These are phyloP conservation scores for Blastobotrys proliferans DNA, from an alignment of 1,139 yeast species.

Conservation along the genomic window DNA sequence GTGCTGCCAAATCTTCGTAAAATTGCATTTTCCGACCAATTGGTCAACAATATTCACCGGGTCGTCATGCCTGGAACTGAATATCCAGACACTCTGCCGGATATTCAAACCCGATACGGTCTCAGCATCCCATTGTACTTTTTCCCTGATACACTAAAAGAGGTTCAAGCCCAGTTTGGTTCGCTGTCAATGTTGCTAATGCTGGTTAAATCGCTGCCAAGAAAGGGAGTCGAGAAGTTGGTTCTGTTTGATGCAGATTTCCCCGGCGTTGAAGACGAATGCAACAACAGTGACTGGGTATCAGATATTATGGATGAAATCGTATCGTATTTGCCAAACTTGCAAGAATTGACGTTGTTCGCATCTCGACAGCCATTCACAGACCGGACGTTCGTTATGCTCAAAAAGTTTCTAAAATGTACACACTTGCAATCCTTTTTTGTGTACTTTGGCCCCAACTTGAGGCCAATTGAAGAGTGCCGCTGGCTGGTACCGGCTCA, in stretches of 20 bases:
- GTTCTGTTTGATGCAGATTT: constrained; percentile 10
- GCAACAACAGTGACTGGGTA: neutral
- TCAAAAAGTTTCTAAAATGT: neutral
- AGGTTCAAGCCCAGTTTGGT: constrained; percentile 11
- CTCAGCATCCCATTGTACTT: constrained; percentile 9
- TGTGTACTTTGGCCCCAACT: constrained; percentile 1
- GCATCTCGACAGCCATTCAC: constrained; percentile 2
- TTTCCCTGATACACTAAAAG: constrained; percentile 9
- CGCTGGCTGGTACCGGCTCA: neutral
- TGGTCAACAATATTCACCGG: constrained; percentile 4
- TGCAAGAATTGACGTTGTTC: constrained; percentile 1
- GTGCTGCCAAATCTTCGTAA: constrained; percentile 5
- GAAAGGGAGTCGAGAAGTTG: constrained; percentile 3
- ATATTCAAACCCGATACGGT: constrained; percentile 9
- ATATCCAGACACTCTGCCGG: constrained; percentile 10
- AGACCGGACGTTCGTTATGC: constrained; percentile 3
- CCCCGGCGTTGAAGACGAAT: constrained; percentile 3
- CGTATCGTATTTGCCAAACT: neutral
- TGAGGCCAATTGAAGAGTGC: neutral
- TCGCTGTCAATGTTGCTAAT: neutral
- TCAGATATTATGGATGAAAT: constrained; percentile 6
- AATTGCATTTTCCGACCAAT: constrained; percentile 6
- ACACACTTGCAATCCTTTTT: neutral
- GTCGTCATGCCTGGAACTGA: constrained; percentile 10
- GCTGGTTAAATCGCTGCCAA: constrained; percentile 6